Conservation (phyloP, 305 asterid species). For the Fraxinus paxiana region DNA sequence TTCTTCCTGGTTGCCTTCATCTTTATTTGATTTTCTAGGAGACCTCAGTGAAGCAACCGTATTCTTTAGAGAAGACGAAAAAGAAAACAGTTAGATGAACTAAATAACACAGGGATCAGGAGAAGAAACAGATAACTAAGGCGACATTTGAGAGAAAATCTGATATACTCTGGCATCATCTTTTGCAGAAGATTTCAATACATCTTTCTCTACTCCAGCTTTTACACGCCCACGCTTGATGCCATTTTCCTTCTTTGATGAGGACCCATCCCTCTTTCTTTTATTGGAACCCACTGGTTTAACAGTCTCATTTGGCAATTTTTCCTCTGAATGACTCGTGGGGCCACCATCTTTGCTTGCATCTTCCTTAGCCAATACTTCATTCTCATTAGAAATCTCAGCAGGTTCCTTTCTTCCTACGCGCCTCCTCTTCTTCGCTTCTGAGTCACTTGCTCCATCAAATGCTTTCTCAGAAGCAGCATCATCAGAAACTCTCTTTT, state of each 20-base stretch:
- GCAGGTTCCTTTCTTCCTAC: slow-evolving; percentile 38
- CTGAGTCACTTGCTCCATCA: slow-evolving; percentile 47
- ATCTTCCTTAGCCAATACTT: slow-evolving; percentile 35
- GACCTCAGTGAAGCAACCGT: slow-evolving; percentile 43
- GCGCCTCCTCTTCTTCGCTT: slow-evolving; percentile 40
- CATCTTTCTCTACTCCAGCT: slow-evolving; percentile 40
- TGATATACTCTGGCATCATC: slow-evolving; percentile 49
- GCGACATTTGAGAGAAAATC: slow-evolving; percentile 9
- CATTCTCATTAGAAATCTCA: slow-evolving; percentile 37
- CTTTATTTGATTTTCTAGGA: slow-evolving; percentile 48
- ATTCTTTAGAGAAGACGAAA: slow-evolving; percentile 38
- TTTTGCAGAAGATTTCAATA: slow-evolving; percentile 40
- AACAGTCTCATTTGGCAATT: slow-evolving; percentile 40
- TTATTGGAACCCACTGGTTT: slow-evolving; percentile 41
- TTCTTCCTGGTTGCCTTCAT: slow-evolving; percentile 49
- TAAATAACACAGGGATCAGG: slow-evolving; percentile 1
- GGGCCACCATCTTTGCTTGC: slow-evolving; percentile 41
- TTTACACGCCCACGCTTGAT: slow-evolving; percentile 55
- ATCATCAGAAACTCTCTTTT: slow-evolving; percentile 37
- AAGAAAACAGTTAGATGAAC: slow-evolving; percentile 18
- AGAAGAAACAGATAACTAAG: slow-evolving; percentile 19
- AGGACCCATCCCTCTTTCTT: slow-evolving; percentile 36
- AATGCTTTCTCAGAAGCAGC: slow-evolving; percentile 41
- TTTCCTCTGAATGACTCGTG: slow-evolving; percentile 52
- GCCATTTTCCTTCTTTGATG: slow-evolving; percentile 39